Evolutionary conservation across 495 filamentous ascomycete genomes (phyloP).

Genomic region (Cenococcum geophilum): DNA sequence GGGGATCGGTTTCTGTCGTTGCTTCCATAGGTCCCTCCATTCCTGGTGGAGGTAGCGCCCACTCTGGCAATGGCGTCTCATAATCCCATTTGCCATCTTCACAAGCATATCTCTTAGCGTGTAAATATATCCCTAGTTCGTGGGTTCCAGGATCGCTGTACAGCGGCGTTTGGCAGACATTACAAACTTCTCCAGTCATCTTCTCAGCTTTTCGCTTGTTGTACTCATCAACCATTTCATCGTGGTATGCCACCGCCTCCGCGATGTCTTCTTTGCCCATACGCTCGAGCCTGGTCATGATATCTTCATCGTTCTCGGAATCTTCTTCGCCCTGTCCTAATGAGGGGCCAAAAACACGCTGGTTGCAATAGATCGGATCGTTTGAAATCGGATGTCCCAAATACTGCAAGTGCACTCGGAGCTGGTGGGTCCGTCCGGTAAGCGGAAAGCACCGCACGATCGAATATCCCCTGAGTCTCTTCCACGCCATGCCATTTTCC

Average conservation of each 20-base stretch:
- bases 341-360: slow-evolving; percentile 76
- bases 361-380: slow-evolving; percentile 95
- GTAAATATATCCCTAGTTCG: slow-evolving; percentile 88
- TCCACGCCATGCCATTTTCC: slow-evolving; percentile 34
- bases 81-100: slow-evolving; percentile 77
- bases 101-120: slow-evolving; percentile 83
- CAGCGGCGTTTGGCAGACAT: slow-evolving; percentile 75
- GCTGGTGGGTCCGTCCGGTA: slow-evolving; percentile 90
- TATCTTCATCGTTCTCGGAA: slow-evolving; percentile 73
- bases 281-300: slow-evolving; percentile 73
- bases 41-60: slow-evolving; percentile 70
- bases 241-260: slow-evolving; percentile 86
- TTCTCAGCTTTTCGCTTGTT: slow-evolving; percentile 82
- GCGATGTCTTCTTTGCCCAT: slow-evolving; percentile 94
- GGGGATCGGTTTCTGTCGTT: slow-evolving; percentile 35
- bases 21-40: slow-evolving; percentile 38
- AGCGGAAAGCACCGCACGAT: slow-evolving; percentile 91
- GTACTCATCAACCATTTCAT: slow-evolving; percentile 84
- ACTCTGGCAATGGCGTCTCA: slow-evolving; percentile 72
- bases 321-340: slow-evolving; percentile 65
- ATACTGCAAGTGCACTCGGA: slow-evolving; percentile 91
- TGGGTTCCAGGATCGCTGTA: slow-evolving; percentile 88
- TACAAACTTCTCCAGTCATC: slow-evolving; percentile 77
- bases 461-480: slow-evolving; percentile 63
- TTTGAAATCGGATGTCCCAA: slow-evolving; percentile 92